These are phyloP conservation scores for Rhinocladiella mackenziei DNA, from an alignment of 2,329 filamentous ascomycete species.

Conservation along the genomic window DNA sequence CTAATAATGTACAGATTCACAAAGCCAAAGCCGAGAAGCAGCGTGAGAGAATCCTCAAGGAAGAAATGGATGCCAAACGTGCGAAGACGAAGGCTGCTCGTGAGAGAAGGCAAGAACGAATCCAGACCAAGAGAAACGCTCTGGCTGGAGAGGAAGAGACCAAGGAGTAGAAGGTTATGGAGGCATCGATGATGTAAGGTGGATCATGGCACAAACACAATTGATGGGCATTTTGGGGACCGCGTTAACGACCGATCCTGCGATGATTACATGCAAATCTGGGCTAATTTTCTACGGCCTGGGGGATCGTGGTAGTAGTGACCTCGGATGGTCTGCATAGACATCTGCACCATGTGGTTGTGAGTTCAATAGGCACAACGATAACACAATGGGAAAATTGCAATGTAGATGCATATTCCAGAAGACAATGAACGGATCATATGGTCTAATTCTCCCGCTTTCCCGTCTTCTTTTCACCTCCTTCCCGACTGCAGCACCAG, in stretches of 20 bases:
- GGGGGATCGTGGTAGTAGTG: slow-evolving; percentile 3
- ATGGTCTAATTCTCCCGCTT: too few species aligned
- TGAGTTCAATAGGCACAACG: slow-evolving; percentile 16
- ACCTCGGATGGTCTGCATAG: slow-evolving; percentile 11
- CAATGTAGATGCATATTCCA: too few species aligned
- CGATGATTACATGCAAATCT: slow-evolving; percentile 1
- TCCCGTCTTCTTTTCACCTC: background rate
- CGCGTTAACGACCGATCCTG: slow-evolving; percentile 1
- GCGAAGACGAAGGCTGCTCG: slow-evolving; percentile 99
- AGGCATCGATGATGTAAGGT: background rate
- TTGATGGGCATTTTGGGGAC: slow-evolving; percentile 4
- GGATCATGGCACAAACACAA: slow-evolving; percentile 6
- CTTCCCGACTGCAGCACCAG: background rate
- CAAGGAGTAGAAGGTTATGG: slow-evolving; percentile 21
- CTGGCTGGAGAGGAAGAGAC: slow-evolving; percentile 64
- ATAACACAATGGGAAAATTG: slow-evolving; percentile 12
- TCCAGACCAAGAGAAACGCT: slow-evolving; percentile 83
- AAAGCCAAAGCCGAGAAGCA: slow-evolving; percentile 99
- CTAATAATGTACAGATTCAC: slow-evolving; percentile 72
- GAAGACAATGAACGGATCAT: too few species aligned
- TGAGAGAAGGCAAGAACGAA: slow-evolving; percentile 95
- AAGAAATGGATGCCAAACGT: slow-evolving; percentile 99
- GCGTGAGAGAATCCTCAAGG: slow-evolving; percentile 92
- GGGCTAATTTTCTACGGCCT: slow-evolving; percentile 3
- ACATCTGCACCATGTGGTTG: slow-evolving; percentile 8